phyloP scores from a whole-genome alignment of 345 rosid genomes.

The Citrus unshiu region DNA sequence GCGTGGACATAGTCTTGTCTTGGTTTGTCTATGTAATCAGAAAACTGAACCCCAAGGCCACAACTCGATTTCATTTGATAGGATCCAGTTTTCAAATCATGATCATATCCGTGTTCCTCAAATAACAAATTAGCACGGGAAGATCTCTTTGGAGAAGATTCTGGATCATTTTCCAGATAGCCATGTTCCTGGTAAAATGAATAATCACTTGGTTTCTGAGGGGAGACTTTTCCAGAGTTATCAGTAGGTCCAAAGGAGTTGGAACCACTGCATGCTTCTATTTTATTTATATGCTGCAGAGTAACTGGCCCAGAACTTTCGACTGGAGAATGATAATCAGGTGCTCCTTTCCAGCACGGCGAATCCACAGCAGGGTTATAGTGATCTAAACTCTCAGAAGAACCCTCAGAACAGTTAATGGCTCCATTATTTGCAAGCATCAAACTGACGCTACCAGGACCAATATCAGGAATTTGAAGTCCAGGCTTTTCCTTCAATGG shows the following conservation, averaged over 20 bases:
- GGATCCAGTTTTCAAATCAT: constrained; percentile 17
- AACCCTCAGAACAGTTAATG: constrained; percentile 28
- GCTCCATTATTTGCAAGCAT: constrained; percentile 31
- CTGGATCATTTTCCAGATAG: constrained; percentile 9
- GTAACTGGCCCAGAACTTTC: constrained; percentile 25
- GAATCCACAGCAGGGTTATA: constrained; percentile 44
- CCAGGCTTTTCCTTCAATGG: constrained; percentile 20
- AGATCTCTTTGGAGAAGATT: constrained; percentile 20
- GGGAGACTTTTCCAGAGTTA: constrained; percentile 23
- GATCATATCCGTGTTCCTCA: constrained; percentile 19
- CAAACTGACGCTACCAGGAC: constrained; percentile 31
- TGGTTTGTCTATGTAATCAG: constrained; percentile 19
- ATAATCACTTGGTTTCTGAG: constrained; percentile 23
- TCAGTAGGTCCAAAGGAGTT: constrained; percentile 32
- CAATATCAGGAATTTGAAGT: constrained; percentile 25
- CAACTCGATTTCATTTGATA: constrained; percentile 9
- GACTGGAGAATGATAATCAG: constrained; percentile 29
- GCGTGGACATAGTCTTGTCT: constrained; percentile 16
- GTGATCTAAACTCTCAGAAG: constrained; percentile 41
- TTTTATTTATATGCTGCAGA: constrained; percentile 26
- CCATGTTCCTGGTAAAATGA: constrained; percentile 10
- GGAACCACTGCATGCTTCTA: constrained; percentile 33
- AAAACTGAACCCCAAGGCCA: constrained; percentile 19
- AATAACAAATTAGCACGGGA: constrained; percentile 4
- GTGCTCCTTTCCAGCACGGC: constrained; percentile 58